phyloP scores from a whole-genome alignment of 768 basidiomycete genomes.

The Macrolepiota fuliginosa region DNA sequence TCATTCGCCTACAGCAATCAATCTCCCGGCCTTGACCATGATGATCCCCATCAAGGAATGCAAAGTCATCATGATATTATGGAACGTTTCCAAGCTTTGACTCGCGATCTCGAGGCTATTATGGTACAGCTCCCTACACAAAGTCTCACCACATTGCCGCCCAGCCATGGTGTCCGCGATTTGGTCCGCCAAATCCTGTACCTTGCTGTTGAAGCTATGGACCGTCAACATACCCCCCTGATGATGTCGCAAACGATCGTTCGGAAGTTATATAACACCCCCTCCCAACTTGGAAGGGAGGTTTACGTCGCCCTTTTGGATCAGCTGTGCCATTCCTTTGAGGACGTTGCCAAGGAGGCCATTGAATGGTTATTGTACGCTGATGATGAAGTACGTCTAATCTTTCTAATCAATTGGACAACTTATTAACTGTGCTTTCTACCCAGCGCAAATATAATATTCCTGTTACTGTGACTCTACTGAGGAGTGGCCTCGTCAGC shows the following conservation, averaged over 20 bases:
- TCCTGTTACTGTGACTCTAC: conserved; percentile 85
- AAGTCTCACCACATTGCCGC: conserved; percentile 67
- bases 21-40: conserved; percentile 62
- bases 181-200: conserved; percentile 81
- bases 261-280: conserved; percentile 89
- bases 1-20: conserved; percentile 53
- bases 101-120: conserved; percentile 76
- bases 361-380: conserved; percentile 95
- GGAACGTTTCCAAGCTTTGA: conserved; percentile 58
- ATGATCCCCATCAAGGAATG: conserved; percentile 34
- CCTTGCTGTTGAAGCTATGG: conserved; percentile 75
- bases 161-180: conserved; percentile 84
- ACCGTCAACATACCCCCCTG: conserved; percentile 84
- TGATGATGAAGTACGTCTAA: conserved; percentile 82
- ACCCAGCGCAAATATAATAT: conserved; percentile 92
- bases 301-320: conserved; percentile 90
- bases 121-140: conserved; percentile 73
- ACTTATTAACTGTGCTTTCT: conserved; percentile 11
- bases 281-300: conserved; percentile 83
- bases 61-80: conserved; percentile 79
- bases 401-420: background rate
- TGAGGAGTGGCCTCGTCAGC: conserved; percentile 81
- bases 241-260: conserved; percentile 97
- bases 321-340: conserved; percentile 83
- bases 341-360: conserved; percentile 95